Conservation (phyloP, 2,329 filamentous ascomycete species). For the Fusarium camptoceras region DNA sequence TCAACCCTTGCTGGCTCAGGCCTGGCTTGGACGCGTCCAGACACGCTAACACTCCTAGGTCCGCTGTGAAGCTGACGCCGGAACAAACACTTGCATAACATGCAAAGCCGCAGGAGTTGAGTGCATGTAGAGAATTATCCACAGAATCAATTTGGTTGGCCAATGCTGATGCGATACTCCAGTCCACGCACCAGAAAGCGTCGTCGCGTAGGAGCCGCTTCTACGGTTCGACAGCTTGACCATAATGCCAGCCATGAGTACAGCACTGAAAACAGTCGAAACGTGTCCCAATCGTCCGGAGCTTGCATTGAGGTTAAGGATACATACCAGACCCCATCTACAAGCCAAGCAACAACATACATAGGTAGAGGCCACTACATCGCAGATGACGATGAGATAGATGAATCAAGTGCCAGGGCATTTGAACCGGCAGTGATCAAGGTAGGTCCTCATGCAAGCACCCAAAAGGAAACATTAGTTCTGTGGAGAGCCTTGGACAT, state of each 20-base stretch:
- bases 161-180: not conserved
- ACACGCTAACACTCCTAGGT: not conserved
- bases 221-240: not conserved
- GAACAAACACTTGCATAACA: not conserved
- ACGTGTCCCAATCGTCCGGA: not conserved
- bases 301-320: not conserved
- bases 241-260: not conserved
- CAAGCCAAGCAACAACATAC: not conserved
- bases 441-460: not conserved
- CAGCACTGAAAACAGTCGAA: not conserved
- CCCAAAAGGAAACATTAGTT: not conserved
- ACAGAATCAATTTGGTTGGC: no score
- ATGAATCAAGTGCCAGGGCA: not conserved
- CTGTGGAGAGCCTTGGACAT: not conserved
- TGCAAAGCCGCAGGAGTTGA: not conserved
- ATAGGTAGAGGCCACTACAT: constrained; percentile 1
- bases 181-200: constrained; percentile 2
- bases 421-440: not conserved
- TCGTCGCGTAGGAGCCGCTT: not conserved
- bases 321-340: not conserved
- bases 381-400: constrained; percentile 1
- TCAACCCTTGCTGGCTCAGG: not conserved
- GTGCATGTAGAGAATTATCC: not conserved
- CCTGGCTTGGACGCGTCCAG: no score
- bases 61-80: not conserved